A percentile compares a stretch with the other conserved stretches of the same genome.
These are phyloP conservation scores for Hippophae gyantsensis DNA, from an alignment of 306 rosid genomes.

Conservation along the genomic window DNA sequence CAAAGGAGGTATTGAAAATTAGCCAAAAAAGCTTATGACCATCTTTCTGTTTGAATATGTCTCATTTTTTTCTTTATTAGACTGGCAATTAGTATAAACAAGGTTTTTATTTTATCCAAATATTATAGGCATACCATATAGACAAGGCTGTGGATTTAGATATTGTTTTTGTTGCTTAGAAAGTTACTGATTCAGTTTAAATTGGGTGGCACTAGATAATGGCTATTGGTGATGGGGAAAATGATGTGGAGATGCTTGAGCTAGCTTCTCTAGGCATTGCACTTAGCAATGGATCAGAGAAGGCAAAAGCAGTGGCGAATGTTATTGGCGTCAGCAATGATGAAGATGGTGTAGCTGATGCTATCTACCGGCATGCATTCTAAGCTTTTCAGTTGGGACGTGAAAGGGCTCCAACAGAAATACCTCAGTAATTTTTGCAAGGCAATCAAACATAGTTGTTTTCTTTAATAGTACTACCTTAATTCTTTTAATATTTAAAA, in stretches of 20 bases:
- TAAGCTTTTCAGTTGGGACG: constrained; percentile 21
- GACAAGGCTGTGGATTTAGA: neutral
- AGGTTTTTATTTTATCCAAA: neutral
- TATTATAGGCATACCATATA: neutral
- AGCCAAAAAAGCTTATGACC: neutral
- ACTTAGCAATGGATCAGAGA: constrained; percentile 73
- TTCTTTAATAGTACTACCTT: too few species aligned
- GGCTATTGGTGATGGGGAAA: constrained; percentile 98
- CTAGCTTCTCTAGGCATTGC: constrained; percentile 84
- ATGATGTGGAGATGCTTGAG: constrained; percentile 86
- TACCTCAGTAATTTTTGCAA: neutral
- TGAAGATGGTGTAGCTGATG: constrained; percentile 89
- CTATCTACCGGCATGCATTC: constrained; percentile 79
- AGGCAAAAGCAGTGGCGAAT: constrained; percentile 75
- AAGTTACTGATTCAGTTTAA: too few species aligned
- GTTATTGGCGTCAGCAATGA: constrained; percentile 76
- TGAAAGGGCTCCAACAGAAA: neutral
- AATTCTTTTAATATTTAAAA: too few species aligned
- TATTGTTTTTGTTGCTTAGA: neutral
- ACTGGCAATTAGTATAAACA: neutral
- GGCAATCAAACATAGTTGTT: neutral
- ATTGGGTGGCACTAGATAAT: constrained; percentile 41
- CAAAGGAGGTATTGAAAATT: constrained; percentile 50
- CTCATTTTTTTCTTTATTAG: neutral
- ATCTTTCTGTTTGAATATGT: neutral